These are phyloP conservation scores for Zanthoxylum bungeanum DNA, from an alignment of 345 rosid genomes.

Conservation along the genomic window DNA sequence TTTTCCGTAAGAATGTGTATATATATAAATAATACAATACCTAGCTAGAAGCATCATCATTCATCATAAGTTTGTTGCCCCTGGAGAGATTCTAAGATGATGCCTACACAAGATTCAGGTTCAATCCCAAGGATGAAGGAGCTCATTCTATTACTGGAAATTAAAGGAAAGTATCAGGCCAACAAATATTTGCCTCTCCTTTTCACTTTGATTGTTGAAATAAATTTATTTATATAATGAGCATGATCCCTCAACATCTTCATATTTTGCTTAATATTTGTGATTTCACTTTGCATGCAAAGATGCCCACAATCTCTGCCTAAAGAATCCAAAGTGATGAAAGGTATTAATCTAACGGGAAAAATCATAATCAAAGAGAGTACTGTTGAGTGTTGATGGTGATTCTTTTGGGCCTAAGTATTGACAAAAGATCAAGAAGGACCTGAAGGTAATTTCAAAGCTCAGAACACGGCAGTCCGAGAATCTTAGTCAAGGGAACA, in stretches of 20 bases:
- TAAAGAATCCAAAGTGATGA: too few relatives aligned
- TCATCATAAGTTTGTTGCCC: background rate
- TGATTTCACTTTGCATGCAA: background rate
- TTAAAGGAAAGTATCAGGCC: conserved; percentile 18
- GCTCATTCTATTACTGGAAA: conserved; percentile 17
- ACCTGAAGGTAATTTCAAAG: too few relatives aligned
- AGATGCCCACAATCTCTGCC: background rate
- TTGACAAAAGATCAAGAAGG: too few relatives aligned
- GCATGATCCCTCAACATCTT: conserved; percentile 23
- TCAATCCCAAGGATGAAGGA: conserved; percentile 31
- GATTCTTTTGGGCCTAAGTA: too few relatives aligned
- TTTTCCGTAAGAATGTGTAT: too few relatives aligned
- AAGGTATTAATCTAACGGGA: too few relatives aligned
- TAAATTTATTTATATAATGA: conserved; percentile 21
- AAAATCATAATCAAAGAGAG: too few relatives aligned
- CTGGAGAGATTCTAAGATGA: background rate
- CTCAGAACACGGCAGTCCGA: too few relatives aligned
- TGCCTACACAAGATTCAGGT: conserved; percentile 20
- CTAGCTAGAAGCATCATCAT: background rate
- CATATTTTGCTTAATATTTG: background rate
- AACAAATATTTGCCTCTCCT: conserved; percentile 4
- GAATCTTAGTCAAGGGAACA: too few relatives aligned
- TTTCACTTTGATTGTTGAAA: conserved; percentile 23
- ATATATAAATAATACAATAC: background rate
- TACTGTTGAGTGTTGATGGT: too few relatives aligned